Evolutionary conservation across 225 moss, liverwort and hornwort genomes (phyloP).

Genomic region (Straminergon stramineum): DNA sequence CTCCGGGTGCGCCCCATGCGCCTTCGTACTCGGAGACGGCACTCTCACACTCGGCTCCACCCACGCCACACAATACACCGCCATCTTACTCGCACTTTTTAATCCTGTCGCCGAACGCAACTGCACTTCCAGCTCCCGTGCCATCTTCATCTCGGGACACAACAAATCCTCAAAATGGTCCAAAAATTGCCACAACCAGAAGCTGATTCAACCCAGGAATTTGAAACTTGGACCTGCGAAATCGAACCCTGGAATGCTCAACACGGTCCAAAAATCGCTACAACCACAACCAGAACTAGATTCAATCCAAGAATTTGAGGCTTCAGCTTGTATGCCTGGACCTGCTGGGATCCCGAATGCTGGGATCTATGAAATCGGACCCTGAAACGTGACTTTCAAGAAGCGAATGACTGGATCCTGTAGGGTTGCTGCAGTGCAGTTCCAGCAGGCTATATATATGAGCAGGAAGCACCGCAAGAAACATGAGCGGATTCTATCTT

Average conservation of each 20-base stretch:
- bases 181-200: not conserved
- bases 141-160: constrained; percentile 7
- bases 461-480: not conserved
- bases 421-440: not conserved
- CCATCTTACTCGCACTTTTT: constrained; percentile 14
- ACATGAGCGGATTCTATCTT: not conserved
- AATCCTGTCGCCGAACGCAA: constrained; percentile 20
- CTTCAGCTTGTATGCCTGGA: not conserved
- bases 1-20: constrained; percentile 15
- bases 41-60: constrained; percentile 38
- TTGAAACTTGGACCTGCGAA: not conserved
- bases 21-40: constrained; percentile 12
- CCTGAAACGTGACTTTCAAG: not conserved
- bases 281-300: not conserved
- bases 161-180: not conserved
- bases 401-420: not conserved
- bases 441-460: not conserved
- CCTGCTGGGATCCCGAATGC: not conserved
- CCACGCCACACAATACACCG: constrained; percentile 35
- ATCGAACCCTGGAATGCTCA: not conserved
- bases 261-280: not conserved
- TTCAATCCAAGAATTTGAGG: not conserved
- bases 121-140: constrained; percentile 21
- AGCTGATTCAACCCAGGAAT: not conserved
- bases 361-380: not conserved